phyloP scores from a whole-genome alignment of 352 stramenopile species.

The Globisporangium carolinianum region DNA sequence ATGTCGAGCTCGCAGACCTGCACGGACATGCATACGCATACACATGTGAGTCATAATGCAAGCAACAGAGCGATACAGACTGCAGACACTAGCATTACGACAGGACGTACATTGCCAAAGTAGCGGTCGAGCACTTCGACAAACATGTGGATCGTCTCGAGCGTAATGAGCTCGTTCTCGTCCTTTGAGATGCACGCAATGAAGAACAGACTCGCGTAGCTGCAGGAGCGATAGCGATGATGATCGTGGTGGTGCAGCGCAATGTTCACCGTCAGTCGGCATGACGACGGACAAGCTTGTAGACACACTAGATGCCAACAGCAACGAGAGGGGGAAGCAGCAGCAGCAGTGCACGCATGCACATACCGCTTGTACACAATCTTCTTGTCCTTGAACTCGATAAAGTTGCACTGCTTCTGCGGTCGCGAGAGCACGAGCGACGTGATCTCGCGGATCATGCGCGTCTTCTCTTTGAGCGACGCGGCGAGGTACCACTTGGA shows the following conservation, averaged over 20 bases:
- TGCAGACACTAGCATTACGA: too few relatives aligned
- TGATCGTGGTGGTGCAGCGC: too few relatives aligned
- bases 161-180: slow-evolving; percentile 96
- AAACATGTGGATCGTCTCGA: slow-evolving; percentile 98
- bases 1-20: slow-evolving; percentile 94
- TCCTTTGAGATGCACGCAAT: slow-evolving; percentile 93
- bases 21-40: background rate
- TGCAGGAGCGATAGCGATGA: slow-evolving; percentile 9
- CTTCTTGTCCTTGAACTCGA: slow-evolving; percentile 98
- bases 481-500: slow-evolving; percentile 87
- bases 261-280: too few relatives aligned
- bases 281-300: too few relatives aligned
- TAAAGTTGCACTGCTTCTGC: slow-evolving; percentile 90
- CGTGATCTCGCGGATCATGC: slow-evolving; percentile 87
- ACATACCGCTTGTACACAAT: slow-evolving; percentile 94
- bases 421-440: slow-evolving; percentile 80
- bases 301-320: background rate
- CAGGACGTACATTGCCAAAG: slow-evolving; percentile 87
- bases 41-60: slow-evolving; percentile 20
- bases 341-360: background rate
- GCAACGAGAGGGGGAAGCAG: background rate
- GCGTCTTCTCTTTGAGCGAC: slow-evolving; percentile 77
- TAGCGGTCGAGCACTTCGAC: slow-evolving; percentile 98
- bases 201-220: slow-evolving; percentile 97
- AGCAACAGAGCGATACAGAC: slow-evolving; percentile 7